Conservation (phyloP, 768 basidiomycete genomes). For the Mycena leptocephala region DNA sequence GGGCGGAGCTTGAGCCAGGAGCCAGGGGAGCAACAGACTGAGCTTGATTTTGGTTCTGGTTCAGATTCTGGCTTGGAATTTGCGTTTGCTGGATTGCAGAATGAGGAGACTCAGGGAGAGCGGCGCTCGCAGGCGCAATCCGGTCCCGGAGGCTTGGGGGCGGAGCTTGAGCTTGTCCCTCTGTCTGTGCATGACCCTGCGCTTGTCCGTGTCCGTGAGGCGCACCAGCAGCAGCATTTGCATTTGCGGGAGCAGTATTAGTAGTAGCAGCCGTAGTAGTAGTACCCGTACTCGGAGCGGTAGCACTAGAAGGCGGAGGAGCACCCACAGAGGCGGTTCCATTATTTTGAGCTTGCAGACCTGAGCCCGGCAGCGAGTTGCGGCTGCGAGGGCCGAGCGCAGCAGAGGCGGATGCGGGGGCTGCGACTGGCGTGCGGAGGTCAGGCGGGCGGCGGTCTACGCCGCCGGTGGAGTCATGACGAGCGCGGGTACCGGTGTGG, state of each 20-base stretch:
- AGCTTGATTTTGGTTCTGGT: conserved; percentile 24
- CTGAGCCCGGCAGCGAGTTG: conserved; percentile 17
- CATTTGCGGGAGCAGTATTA: not conserved
- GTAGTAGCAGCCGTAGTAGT: conserved; percentile 15
- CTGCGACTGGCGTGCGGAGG: no score
- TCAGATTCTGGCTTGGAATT: not conserved
- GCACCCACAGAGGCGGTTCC: conserved; percentile 6
- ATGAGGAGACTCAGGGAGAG: not conserved
- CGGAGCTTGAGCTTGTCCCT: conserved; percentile 20
- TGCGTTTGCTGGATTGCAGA: not conserved
- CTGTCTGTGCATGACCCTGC: conserved; percentile 5
- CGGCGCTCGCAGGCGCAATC: conserved; percentile 26
- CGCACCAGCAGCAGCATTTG: conserved; percentile 8
- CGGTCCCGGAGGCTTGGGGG: conserved; percentile 32
- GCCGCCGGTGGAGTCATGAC: conserved; percentile 31
- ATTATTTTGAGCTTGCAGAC: conserved; percentile 20
- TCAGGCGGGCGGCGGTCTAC: conserved; percentile 37
- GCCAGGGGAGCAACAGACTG: conserved; percentile 6
- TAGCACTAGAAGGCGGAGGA: not conserved
- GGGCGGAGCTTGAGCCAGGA: conserved; percentile 12
- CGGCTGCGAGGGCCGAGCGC: conserved; percentile 25
- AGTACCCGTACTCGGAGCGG: conserved; percentile 3
- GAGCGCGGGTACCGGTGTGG: not conserved
- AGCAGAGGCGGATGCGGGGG: no score
- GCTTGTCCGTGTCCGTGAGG: conserved; percentile 13